A percentile compares a stretch with the other conserved stretches of the same genome.
phyloP scores from a whole-genome alignment of 495 filamentous ascomycete species.

The Podospora comata region DNA sequence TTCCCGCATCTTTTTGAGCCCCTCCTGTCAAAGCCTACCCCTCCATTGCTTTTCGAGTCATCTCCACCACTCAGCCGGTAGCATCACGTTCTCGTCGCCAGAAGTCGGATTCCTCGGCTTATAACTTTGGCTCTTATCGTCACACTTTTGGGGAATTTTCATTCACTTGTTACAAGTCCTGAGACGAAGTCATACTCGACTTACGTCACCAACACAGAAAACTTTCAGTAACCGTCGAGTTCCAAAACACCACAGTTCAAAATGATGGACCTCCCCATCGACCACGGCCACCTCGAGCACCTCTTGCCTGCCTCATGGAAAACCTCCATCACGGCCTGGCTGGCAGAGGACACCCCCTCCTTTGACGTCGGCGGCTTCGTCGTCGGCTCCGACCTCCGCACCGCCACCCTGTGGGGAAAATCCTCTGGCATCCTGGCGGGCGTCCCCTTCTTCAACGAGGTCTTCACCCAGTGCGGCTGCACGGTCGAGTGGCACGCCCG shows the following conservation, averaged over 20 bases:
- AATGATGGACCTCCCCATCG: conserved; percentile 44
- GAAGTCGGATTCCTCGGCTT: neutral
- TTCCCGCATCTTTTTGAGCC: conserved; percentile 5
- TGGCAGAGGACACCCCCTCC: conserved; percentile 90
- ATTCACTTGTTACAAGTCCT: neutral
- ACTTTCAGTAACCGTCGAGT: too few species aligned
- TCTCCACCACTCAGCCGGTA: conserved; percentile 1
- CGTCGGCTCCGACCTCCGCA: conserved; percentile 73
- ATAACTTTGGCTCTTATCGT: neutral
- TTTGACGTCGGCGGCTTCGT: conserved; percentile 98
- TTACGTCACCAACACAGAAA: neutral
- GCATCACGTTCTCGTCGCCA: neutral
- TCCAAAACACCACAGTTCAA: conserved; percentile 1
- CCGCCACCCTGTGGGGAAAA: conserved; percentile 87
- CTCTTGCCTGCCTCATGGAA: conserved; percentile 85
- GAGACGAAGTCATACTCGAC: neutral
- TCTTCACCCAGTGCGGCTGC: conserved; percentile 87
- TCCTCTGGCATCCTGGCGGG: conserved; percentile 83
- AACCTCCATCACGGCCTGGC: conserved; percentile 74
- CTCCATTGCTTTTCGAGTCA: conserved; percentile 6
- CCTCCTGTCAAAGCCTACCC: conserved; percentile 2
- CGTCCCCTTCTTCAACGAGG: conserved; percentile 91
- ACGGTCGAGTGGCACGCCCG: conserved; percentile 78
- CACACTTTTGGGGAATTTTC: neutral
- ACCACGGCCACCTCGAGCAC: conserved; percentile 71